Evolutionary conservation across 2,329 filamentous ascomycete species (phyloP).

Genomic region (Didymella pinodella): DNA sequence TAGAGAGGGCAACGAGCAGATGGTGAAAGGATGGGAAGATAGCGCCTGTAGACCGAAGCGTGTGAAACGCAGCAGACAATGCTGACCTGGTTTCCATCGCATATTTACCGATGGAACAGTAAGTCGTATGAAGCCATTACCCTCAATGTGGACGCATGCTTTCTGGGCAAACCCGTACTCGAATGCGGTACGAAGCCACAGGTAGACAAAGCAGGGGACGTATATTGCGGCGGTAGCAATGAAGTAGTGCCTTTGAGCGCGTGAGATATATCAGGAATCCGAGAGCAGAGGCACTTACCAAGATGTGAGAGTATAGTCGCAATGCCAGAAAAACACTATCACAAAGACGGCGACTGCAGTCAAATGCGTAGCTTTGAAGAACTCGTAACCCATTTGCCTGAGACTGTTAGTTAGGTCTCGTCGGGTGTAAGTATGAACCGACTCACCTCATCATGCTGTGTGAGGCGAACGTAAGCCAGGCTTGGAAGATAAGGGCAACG

Average conservation of each 20-base stretch:
- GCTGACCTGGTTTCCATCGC: constrained; percentile 62
- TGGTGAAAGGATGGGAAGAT: constrained; percentile 64
- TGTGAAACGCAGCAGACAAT: constrained; percentile 64
- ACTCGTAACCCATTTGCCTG: constrained; percentile 65
- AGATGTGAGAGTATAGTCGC: constrained; percentile 62
- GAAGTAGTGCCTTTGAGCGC: constrained; percentile 64
- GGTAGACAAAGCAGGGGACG: constrained; percentile 56
- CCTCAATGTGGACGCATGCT: constrained; percentile 51
- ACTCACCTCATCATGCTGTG: constrained; percentile 59
- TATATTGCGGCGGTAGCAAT: constrained; percentile 64
- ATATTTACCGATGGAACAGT: constrained; percentile 41
- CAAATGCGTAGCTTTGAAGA: constrained; percentile 67
- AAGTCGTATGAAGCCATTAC: constrained; percentile 32
- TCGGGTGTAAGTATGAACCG: no score
- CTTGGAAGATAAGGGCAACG: constrained; percentile 61
- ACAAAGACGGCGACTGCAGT: constrained; percentile 63
- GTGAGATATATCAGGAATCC: background rate
- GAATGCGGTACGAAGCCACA: constrained; percentile 58
- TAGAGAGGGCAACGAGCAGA: constrained; percentile 57
- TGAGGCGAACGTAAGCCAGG: constrained; percentile 65
- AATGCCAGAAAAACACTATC: constrained; percentile 68
- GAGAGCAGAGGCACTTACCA: constrained; percentile 49
- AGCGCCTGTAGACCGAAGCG: constrained; percentile 53
- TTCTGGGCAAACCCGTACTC: constrained; percentile 58
- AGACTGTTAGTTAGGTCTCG: background rate